Evolutionary conservation across 2,329 filamentous ascomycete species (phyloP).

Genomic region (Fusarium sp.): DNA sequence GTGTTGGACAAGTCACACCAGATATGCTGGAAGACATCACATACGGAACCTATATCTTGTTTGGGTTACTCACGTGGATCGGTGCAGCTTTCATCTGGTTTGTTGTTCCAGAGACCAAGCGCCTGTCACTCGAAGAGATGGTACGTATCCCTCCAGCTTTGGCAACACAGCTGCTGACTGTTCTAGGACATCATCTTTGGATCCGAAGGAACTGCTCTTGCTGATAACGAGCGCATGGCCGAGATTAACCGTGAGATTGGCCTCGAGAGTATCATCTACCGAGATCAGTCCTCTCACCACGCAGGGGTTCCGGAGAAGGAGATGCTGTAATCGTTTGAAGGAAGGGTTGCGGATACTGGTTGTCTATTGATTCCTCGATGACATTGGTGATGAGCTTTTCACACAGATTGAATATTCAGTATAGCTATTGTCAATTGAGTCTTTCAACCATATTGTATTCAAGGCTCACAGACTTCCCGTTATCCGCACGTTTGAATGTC

Average conservation of each 20-base stretch:
- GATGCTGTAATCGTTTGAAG: background rate
- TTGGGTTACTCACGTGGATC: conserved; percentile 70
- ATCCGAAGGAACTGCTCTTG: conserved; percentile 70
- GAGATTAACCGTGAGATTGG: conserved; percentile 78
- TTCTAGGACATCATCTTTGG: conserved; percentile 71
- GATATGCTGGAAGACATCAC: conserved; percentile 71
- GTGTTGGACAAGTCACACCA: conserved; percentile 73
- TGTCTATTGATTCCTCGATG: background rate
- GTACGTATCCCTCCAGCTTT: conserved; percentile 43
- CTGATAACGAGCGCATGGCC: conserved; percentile 76
- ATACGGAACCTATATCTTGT: conserved; percentile 78
- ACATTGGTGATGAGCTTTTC: background rate
- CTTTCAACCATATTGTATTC: background rate
- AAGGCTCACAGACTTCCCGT: too few species aligned
- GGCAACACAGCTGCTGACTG: background rate
- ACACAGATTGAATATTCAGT: background rate
- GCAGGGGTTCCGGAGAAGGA: background rate
- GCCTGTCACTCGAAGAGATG: conserved; percentile 71
- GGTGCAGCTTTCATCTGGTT: conserved; percentile 71
- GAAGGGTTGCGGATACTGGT: too few species aligned
- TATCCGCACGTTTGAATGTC: background rate
- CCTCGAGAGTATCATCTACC: conserved; percentile 44
- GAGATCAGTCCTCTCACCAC: background rate
- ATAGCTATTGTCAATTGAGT: background rate
- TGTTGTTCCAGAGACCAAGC: conserved; percentile 72